These are phyloP conservation scores for Cercospora sojina DNA, from an alignment of 2,329 filamentous ascomycete genomes.

Conservation along the genomic window DNA sequence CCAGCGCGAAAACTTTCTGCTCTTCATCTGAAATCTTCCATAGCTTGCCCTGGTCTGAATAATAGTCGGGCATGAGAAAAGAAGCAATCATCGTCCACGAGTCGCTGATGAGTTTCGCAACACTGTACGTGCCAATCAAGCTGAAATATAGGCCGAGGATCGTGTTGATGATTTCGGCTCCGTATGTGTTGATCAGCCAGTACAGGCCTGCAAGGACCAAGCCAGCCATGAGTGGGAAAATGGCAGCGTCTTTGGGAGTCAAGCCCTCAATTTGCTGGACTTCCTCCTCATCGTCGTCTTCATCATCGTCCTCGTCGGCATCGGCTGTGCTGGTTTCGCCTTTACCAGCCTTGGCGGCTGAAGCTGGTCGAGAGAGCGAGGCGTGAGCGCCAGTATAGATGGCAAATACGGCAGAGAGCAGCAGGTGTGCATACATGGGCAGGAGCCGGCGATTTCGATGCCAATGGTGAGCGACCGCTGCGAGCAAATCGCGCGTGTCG, in stretches of 20 bases:
- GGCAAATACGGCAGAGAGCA: constrained; percentile 71
- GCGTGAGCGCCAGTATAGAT: constrained; percentile 84
- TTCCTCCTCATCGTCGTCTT: constrained; percentile 53
- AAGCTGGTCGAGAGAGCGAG: constrained; percentile 78
- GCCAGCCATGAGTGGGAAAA: constrained; percentile 79
- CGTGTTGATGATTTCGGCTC: constrained; percentile 77
- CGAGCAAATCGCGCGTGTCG: constrained; percentile 8
- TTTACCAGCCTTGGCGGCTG: constrained; percentile 62
- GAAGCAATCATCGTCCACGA: constrained; percentile 62
- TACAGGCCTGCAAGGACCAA: constrained; percentile 73
- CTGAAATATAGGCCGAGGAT: constrained; percentile 83
- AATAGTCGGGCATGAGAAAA: constrained; percentile 72
- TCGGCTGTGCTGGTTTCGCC: constrained; percentile 36
- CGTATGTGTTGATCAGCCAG: constrained; percentile 84
- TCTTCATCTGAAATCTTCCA: constrained; percentile 49
- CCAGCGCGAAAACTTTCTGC: constrained; percentile 34
- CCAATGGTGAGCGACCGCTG: constrained; percentile 19
- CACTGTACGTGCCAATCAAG: constrained; percentile 71
- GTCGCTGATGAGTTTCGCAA: constrained; percentile 73
- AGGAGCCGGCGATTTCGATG: constrained; percentile 44
- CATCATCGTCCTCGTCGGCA: constrained; percentile 37
- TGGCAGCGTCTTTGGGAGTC: constrained; percentile 73
- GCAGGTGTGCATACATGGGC: constrained; percentile 60
- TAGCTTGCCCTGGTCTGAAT: constrained; percentile 52
- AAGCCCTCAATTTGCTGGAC: constrained; percentile 65